These are phyloP conservation scores for Poa annua DNA, from an alignment of 176 grass and related monocot genomes.

Conservation along the genomic window DNA sequence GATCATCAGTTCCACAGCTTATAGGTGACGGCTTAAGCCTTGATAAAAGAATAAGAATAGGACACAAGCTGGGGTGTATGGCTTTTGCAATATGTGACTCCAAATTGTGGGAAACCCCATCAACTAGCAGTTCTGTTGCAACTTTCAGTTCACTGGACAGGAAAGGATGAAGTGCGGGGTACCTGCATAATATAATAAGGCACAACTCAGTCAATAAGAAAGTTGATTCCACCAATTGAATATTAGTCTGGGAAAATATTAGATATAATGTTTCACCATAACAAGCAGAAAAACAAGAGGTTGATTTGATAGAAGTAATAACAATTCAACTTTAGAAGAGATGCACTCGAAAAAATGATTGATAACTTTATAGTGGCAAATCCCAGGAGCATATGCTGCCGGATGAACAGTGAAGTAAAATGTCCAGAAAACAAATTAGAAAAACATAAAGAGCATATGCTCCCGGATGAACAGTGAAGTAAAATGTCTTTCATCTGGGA, in stretches of 20 bases:
- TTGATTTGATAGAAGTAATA: neutral
- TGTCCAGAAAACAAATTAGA: neutral
- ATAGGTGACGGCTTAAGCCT: constrained; percentile 86
- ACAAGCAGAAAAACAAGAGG: constrained; percentile 9
- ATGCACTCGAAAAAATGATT: constrained; percentile 22
- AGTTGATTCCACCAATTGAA: constrained; percentile 3
- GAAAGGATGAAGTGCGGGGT: constrained; percentile 91
- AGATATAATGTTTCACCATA: constrained; percentile 35
- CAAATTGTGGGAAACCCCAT: constrained; percentile 53
- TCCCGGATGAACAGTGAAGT: neutral
- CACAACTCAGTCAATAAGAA: constrained; percentile 22
- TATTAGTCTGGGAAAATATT: neutral
- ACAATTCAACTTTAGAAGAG: constrained; percentile 5
- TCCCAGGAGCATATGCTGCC: neutral
- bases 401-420: neutral
- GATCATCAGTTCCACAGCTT: constrained; percentile 71
- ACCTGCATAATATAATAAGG: constrained; percentile 65
- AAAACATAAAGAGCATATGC: neutral
- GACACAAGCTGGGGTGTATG: constrained; percentile 94
- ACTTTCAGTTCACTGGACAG: constrained; percentile 72
- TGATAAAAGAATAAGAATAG: constrained; percentile 95
- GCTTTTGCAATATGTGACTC: constrained; percentile 78
- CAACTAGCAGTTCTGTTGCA: constrained; percentile 66
- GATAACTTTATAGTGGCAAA: constrained; percentile 6
- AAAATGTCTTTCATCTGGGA: neutral